Evolutionary conservation across 495 filamentous ascomycete species (phyloP), one percentile per base, ranked within the genome.

Genomic region (Aspergillus indologenus): DNA sequence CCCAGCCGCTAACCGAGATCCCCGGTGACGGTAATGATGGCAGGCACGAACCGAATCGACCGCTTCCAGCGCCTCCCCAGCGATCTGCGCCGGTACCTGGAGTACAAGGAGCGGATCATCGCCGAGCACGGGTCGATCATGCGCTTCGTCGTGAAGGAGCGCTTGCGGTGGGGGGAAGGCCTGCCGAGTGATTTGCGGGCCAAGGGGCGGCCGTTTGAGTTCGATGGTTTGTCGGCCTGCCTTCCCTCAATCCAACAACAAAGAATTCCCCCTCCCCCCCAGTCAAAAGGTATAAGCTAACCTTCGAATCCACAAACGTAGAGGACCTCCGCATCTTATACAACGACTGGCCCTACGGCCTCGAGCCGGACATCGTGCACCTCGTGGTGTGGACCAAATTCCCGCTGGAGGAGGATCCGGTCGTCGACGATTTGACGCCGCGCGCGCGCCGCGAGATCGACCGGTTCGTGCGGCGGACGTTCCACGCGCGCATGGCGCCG

Each of bases 371-470:
- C 56, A 91, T 96, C 54, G 83, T 91, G 9, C 91, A 96, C 67
- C 73, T 95, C 20, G 89, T 94, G 17, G 83, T 95, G 11, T 96
- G 91, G 91, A 92, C 88, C n/a, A 96, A 95, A 70, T 96, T 95
- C 67, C 80, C 81, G 47, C 78, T 92, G 34, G 83, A 88, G 61
- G 82, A 89, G 42, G 85, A 87, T 64, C 79, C 80, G 1, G 74
- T 56, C 20, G 91, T 85, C 3, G 86, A 78, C 24, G 84, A 90
- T 60, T 67, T 94, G 62, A 91, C 88, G 5, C 72, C 81, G 9
- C 61, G 81, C 53, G 83, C 85, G 23, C 79, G 85, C 44, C 70
- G 69, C 31, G 80, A 84, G 66, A 89, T 96, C 57, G 84, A 90
- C 29, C 76, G 67, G 0, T 95, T 80, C 71, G 87, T 96, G 42